phyloP scores from a whole-genome alignment of 2,329 filamentous ascomycete genomes.

The Cercospora citrullina region DNA sequence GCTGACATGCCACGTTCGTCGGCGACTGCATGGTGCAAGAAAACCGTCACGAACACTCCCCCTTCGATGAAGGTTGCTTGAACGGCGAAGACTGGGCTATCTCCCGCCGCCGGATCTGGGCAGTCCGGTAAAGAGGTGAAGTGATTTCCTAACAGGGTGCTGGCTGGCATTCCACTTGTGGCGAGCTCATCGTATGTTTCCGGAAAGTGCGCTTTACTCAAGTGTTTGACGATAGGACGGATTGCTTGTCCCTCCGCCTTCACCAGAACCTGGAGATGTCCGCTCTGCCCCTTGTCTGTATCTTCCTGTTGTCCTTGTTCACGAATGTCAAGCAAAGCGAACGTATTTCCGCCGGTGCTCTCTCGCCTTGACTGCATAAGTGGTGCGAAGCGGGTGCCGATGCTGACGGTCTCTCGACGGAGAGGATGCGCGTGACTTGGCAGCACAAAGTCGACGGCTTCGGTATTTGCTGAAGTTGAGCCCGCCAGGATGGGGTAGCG shows the following conservation, averaged over 20 bases:
- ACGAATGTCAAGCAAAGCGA: background rate
- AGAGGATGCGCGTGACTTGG: background rate
- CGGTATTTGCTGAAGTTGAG: background rate
- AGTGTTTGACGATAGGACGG: conserved; percentile 17
- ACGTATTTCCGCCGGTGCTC: background rate
- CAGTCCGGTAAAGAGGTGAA: conserved; percentile 24
- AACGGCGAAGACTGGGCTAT: conserved; percentile 25
- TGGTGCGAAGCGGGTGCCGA: conserved; percentile 1
- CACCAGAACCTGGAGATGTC: conserved; percentile 22
- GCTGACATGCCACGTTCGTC: conserved; percentile 23
- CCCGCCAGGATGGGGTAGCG: conserved; percentile 21
- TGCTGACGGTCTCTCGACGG: background rate
- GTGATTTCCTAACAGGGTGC: conserved; percentile 12
- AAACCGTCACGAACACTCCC: conserved; percentile 28
- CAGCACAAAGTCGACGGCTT: background rate
- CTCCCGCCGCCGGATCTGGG: conserved; percentile 12
- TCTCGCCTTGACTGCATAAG: background rate
- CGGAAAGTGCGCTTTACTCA: conserved; percentile 11
- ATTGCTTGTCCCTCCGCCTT: conserved; percentile 21
- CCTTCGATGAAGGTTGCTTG: conserved; percentile 29
- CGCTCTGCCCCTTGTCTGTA: conserved; percentile 11
- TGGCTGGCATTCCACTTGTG: conserved; percentile 19
- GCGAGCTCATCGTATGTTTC: conserved; percentile 12
- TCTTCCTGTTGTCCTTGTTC: background rate
- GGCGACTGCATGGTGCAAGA: conserved; percentile 27